Evolutionary conservation across 129 eudicot species (phyloP), one percentile per base, ranked within the genome.

Genomic region (Logfia minima): DNA sequence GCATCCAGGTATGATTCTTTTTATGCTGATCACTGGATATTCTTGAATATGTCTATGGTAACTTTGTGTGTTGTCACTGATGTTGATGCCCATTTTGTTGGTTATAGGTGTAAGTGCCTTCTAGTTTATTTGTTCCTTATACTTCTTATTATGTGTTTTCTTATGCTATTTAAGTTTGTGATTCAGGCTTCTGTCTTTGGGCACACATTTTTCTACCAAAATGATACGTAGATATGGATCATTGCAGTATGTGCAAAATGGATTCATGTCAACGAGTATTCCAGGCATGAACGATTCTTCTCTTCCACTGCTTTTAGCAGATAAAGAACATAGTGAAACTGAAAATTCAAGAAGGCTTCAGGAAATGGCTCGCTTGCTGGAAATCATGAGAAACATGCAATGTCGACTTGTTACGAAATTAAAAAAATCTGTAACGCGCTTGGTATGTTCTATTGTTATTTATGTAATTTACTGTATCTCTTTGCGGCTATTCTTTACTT

Each of bases 121-220:
- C 23, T 66, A 66, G 21, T 48, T 68, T 77, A 63, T 63, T 26
- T 11, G 31, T n/a, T 37, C 53, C 6, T 55, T 32, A 32, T 39
- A 29, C 26, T 71, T 45, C 37, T 26, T 32, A 65, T 60, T 2
- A 37, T 43, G 19, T 72, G 64, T 66, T 64, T 68, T 75, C 81
- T 78, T 72, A 79, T 69, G 58, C 66, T 37, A 56, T 74, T 34
- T 69, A 59, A 60, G 63, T 77, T 82, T 81, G 75, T 83, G 80
- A 77, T 83, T 62, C 92, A 94, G 98, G 89, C 87, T 94, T 78
- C 89, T 94, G 55, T 80, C 87, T 52, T 83, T 89, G 75, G 98
- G 90, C 68, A 84, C 97, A 34, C 68, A 85, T 76, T 89, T 91
- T 79, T 86, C 96, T 43, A 94, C 89, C 82, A 89, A 83, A 81